Percentiles rank a stretch among this genome's conserved stretches.
These are phyloP conservation scores for Agrocybe pediades DNA, from an alignment of 768 basidiomycete species.

Conservation along the genomic window DNA sequence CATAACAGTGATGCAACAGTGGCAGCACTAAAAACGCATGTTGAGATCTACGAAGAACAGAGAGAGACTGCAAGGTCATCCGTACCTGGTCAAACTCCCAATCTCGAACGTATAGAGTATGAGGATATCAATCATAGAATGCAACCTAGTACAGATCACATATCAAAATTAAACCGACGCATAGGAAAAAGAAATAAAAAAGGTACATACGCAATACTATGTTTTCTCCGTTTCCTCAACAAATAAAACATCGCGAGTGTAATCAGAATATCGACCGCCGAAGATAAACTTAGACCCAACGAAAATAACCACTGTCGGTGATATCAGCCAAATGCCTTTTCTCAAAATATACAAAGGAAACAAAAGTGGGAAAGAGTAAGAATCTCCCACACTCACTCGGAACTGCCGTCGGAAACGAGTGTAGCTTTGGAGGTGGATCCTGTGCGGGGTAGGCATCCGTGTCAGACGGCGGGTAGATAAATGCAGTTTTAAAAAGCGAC, in stretches of 20 bases:
- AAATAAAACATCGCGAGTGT: slow-evolving; percentile 44
- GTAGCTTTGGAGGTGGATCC: slow-evolving; percentile 21
- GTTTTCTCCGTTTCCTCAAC: slow-evolving; percentile 35
- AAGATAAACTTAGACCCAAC: slow-evolving; percentile 51
- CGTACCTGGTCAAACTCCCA: slow-evolving; percentile 4
- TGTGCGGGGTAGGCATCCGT: slow-evolving; percentile 9
- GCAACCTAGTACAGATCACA: neutral
- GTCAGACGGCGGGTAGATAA: neutral
- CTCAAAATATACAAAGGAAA: no score
- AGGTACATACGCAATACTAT: slow-evolving; percentile 35
- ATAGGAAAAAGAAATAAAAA: neutral
- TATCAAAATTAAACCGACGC: neutral
- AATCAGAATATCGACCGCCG: slow-evolving; percentile 47
- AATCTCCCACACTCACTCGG: slow-evolving; percentile 12
- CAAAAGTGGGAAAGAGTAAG: neutral
- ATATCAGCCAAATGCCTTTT: no score
- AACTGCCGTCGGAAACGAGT: slow-evolving; percentile 12
- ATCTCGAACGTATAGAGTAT: slow-evolving; percentile 9
- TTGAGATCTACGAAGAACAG: neutral
- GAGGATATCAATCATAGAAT: slow-evolving; percentile 7
- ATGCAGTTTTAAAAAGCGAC: neutral
- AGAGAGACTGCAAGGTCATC: neutral
- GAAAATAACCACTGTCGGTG: slow-evolving; percentile 61
- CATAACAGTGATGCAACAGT: slow-evolving; percentile 48
- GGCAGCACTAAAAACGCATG: slow-evolving; percentile 28